phyloP scores from a whole-genome alignment of 768 basidiomycete species.

The Phlegmacium glaucopus region DNA sequence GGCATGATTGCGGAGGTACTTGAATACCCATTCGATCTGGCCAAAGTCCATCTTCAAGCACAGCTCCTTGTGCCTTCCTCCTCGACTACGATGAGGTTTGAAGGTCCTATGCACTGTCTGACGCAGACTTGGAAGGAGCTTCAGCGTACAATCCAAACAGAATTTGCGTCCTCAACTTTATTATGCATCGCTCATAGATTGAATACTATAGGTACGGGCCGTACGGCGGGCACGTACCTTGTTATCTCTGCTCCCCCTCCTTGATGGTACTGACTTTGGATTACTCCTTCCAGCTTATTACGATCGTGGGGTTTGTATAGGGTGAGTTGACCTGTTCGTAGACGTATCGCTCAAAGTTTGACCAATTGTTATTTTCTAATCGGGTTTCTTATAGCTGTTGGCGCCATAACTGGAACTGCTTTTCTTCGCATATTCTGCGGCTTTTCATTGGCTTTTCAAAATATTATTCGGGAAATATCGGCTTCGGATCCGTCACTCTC shows the following conservation, averaged over 20 bases:
- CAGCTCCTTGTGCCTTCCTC: conserved; percentile 70
- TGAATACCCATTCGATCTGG: conserved; percentile 94
- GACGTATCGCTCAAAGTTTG: too few relatives aligned
- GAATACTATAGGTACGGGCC: too few relatives aligned
- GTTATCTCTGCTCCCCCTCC: too few relatives aligned
- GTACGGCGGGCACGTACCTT: too few relatives aligned
- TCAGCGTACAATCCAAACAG: too few relatives aligned
- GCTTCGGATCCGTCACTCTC: conserved; percentile 23
- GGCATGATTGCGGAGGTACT: conserved; percentile 83
- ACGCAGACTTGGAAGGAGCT: conserved; percentile 69
- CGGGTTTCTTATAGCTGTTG: conserved; percentile 57
- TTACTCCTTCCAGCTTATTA: too few relatives aligned
- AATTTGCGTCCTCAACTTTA: too few relatives aligned
- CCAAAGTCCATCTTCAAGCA: conserved; percentile 91
- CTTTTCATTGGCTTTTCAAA: too few relatives aligned
- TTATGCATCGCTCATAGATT: too few relatives aligned
- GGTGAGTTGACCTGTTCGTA: conserved; percentile 41
- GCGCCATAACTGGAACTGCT: conserved; percentile 94
- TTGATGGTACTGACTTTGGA: too few relatives aligned
- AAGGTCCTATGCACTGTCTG: conserved; percentile 86
- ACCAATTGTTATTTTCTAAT: background rate
- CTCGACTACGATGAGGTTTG: conserved; percentile 54
- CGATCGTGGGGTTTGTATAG: conserved; percentile 83
- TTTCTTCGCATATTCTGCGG: conserved; percentile 84
- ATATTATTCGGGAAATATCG: conserved; percentile 43